These are phyloP conservation scores for Skeletonema potamos DNA, from an alignment of 108 stramenopile genomes.

Conservation along the genomic window DNA sequence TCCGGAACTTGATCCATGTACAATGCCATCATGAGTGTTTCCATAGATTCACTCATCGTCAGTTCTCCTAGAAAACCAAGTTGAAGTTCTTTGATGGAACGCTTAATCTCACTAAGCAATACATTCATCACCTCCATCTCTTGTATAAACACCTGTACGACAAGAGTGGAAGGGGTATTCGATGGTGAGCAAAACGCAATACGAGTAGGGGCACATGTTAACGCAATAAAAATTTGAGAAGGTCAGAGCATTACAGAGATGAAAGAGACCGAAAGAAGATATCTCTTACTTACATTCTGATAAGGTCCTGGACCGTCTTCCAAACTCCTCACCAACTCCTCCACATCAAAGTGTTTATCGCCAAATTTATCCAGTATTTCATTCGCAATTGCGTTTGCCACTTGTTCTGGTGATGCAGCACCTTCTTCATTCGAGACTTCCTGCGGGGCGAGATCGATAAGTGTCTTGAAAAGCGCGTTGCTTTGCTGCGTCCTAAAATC, in stretches of 20 bases:
- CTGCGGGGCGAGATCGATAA: slow-evolving; percentile 61
- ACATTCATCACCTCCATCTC: slow-evolving; percentile 93
- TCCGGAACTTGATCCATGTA: slow-evolving; percentile 78
- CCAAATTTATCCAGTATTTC: slow-evolving; percentile 82
- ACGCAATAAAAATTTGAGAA: not conserved
- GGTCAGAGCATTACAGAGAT: no score
- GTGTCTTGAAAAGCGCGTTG: slow-evolving; percentile 62
- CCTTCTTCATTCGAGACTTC: slow-evolving; percentile 46
- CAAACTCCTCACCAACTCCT: slow-evolving; percentile 64
- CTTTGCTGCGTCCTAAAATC: slow-evolving; percentile 89
- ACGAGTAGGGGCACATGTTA: no score
- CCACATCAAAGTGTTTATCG: slow-evolving; percentile 84
- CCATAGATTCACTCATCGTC: slow-evolving; percentile 91
- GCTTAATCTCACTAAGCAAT: slow-evolving; percentile 73
- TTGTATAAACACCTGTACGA: slow-evolving; percentile 56
- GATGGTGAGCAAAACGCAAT: not conserved
- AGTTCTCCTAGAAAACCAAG: slow-evolving; percentile 90
- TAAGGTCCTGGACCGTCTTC: slow-evolving; percentile 85
- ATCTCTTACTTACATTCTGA: slow-evolving; percentile 70
- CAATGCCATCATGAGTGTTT: slow-evolving; percentile 67
- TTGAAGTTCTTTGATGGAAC: slow-evolving; percentile 85
- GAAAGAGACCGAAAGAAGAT: no score
- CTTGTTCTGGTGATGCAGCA: slow-evolving; percentile 48
- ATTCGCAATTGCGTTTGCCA: slow-evolving; percentile 58
- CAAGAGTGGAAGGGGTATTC: not conserved